A percentile compares a stretch with the other conserved stretches of the same genome.
Evolutionary conservation across 2,329 filamentous ascomycete genomes (phyloP).

Genomic region (Fusarium mangiferae): DNA sequence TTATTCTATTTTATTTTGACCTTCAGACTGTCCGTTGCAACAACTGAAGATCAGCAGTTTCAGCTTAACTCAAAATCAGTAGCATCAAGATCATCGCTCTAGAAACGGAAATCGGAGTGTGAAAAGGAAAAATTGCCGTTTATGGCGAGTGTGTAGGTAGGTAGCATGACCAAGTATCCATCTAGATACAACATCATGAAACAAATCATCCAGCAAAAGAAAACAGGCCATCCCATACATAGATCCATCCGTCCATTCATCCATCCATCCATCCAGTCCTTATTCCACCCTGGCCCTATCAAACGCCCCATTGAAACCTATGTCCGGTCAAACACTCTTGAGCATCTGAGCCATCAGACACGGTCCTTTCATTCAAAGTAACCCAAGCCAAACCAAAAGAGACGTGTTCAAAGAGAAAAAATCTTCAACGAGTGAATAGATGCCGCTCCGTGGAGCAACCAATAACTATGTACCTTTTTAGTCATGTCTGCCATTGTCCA

Average conservation of each 20-base stretch:
- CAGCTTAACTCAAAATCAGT: constrained; percentile 8
- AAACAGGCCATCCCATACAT: constrained; percentile 21
- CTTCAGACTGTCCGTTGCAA: constrained; percentile 10
- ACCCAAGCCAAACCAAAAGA: constrained; percentile 12
- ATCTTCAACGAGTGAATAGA: constrained; percentile 28
- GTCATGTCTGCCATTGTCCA: constrained; percentile 29
- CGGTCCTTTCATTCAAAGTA: constrained; percentile 18
- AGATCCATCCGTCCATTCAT: background rate
- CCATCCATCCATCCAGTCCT: constrained; percentile 14
- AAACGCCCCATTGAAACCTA: constrained; percentile 37
- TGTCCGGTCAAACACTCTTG: constrained; percentile 6
- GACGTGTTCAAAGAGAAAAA: constrained; percentile 30
- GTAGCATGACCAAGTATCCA: constrained; percentile 32
- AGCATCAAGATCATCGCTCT: background rate
- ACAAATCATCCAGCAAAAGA: constrained; percentile 32
- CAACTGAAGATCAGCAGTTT: constrained; percentile 14
- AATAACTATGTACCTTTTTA: constrained; percentile 22
- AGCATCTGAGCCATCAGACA: constrained; percentile 25
- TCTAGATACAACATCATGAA: constrained; percentile 46
- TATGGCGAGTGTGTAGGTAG: constrained; percentile 28
- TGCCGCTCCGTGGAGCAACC: constrained; percentile 20
- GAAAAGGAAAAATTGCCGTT: constrained; percentile 39
- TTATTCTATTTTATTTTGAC: background rate
- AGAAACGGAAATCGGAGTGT: background rate
- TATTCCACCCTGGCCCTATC: constrained; percentile 33